phyloP scores from a whole-genome alignment of 306 rosid genomes.

The Vigna angularis region DNA sequence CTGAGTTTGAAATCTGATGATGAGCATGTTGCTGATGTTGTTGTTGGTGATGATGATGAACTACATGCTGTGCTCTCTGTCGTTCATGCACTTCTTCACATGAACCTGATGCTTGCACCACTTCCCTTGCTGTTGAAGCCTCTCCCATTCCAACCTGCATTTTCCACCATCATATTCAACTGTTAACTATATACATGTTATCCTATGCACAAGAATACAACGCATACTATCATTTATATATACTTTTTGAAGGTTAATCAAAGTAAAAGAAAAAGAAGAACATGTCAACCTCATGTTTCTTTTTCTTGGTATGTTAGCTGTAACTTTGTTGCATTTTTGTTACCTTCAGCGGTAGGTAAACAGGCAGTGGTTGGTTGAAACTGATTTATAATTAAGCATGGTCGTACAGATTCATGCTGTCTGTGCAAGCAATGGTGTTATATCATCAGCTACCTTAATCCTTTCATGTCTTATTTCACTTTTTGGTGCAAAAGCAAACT shows the following conservation, averaged over 20 bases:
- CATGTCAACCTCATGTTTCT: conserved; percentile 1
- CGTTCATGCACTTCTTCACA: conserved; percentile 64
- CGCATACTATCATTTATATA: background rate
- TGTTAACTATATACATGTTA: background rate
- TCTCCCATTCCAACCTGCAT: conserved; percentile 89
- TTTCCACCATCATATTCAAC: conserved; percentile 2
- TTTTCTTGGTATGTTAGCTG: background rate
- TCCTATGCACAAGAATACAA: background rate
- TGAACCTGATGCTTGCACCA: conserved; percentile 55
- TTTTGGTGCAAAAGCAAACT: conserved; percentile 30
- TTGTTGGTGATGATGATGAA: conserved; percentile 53
- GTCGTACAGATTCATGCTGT: conserved; percentile 49
- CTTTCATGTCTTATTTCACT: conserved; percentile 27
- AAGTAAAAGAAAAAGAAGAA: too few relatives aligned
- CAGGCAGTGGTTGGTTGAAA: conserved; percentile 49
- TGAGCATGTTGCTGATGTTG: conserved; percentile 52
- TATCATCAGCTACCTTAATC: conserved; percentile 41
- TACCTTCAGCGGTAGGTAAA: conserved; percentile 40
- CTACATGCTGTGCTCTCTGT: conserved; percentile 53
- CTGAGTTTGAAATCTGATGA: conserved; percentile 61
- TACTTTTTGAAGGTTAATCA: background rate
- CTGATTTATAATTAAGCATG: conserved; percentile 46
- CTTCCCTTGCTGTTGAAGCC: conserved; percentile 68
- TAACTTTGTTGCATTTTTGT: background rate
- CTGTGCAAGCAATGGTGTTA: conserved; percentile 64